Evolutionary conservation across 2,329 filamentous ascomycete species (phyloP), one percentile per base, ranked within the genome.

Genomic region (Arthroderma sp.): DNA sequence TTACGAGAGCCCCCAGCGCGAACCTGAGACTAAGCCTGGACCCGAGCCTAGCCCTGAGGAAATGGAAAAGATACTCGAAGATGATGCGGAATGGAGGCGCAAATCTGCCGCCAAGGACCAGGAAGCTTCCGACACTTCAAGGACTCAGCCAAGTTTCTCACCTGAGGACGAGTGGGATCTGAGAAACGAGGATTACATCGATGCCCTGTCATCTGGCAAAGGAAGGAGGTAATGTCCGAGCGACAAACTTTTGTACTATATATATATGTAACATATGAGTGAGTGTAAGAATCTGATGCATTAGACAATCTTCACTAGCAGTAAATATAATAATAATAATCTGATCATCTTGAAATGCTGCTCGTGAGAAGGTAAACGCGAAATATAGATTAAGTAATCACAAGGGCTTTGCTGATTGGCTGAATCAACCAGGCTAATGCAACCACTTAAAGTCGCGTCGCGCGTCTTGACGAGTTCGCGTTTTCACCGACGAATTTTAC

Each of bases 401-500:
- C 3, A 1, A 22, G 15, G 15, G 15, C 15, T 22, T 2, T 22
- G 15, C 3, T 22, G 34, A 44, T 38, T 44, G 42, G 42, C 32
- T 46, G 29, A 22, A 3, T 1, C 32, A 9, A 15, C 1, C 1
- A 38, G 8, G n/a, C 36, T 41, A 40, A 51, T 42, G 57, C 53
- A 59, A 43, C 49, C 42, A 15, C 49, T 48, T 46, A 45, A 42
- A 31, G 37, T 45, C 49, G 49, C 49, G 49, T 42, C 34, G 38
- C 42, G 44, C 44, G 42, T 39, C 28, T 44, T 6, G 10, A 9
- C 32, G 32, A 32, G 33, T 31, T 42, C 40, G 28, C 36, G 22
- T 32, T 27, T 38, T 31, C 6, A 30, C 15, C 3, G 8, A n/a
- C 15, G 30, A 15, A 44, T 45, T 45, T 45, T 40, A 27, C 15